These are phyloP conservation scores for Mortierella sp. DNA, from an alignment of 371 early-diverging fungal species.

Conservation along the genomic window DNA sequence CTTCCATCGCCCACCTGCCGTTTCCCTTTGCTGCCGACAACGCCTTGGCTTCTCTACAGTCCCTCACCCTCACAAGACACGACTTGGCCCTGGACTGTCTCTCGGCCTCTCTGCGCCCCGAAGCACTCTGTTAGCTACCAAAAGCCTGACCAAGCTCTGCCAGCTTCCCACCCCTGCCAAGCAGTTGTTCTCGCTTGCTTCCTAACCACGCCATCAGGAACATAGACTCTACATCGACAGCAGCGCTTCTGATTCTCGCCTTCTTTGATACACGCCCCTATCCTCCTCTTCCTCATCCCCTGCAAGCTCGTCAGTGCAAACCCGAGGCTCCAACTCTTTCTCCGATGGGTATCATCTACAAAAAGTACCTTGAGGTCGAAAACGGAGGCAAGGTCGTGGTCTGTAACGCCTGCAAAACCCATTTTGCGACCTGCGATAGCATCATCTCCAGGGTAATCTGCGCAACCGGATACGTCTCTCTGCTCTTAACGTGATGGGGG, in stretches of 20 bases:
- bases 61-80: too few species aligned
- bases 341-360: constrained; percentile 69
- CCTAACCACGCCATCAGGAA: background rate
- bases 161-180: too few species aligned
- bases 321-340: background rate
- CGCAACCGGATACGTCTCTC: background rate
- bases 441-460: constrained; percentile 72
- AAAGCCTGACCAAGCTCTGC: too few species aligned
- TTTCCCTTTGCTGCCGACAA: background rate
- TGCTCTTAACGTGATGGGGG: too few species aligned
- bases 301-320: background rate
- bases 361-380: constrained; percentile 62
- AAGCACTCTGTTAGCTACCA: too few species aligned
- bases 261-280: background rate
- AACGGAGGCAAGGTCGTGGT: constrained; percentile 64
- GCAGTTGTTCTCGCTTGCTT: too few species aligned
- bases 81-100: too few species aligned
- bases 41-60: too few species aligned
- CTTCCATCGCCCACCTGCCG: background rate
- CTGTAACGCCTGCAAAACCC: constrained; percentile 80
- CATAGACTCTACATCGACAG: background rate
- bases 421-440: constrained; percentile 69
- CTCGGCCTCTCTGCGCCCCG: too few species aligned
- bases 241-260: background rate
- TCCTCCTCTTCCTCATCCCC: background rate